Base-by-base conservation (phyloP, 768 basidiomycete species). In the Termitomyces sp. region DNA sequence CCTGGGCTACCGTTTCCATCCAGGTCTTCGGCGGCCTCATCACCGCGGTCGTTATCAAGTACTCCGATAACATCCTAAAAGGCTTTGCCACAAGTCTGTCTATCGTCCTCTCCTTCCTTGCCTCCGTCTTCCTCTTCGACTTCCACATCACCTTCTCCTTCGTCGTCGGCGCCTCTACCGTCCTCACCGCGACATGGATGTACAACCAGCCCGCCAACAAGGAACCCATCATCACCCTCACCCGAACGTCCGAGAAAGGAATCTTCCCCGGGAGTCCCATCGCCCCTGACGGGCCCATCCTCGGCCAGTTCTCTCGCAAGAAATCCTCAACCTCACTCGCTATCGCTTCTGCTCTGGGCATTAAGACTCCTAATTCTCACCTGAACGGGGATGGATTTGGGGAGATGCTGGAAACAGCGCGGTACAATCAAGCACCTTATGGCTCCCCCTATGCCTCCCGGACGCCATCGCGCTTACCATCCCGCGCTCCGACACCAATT, bases 11-110 rank as follows among this genome's bases (percentile, higher is more conserved):
- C 2, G 95, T 99, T 41, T 70, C 76, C 30, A 87, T 87, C 39
- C 95, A 98, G 73, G 95, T 97, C 36, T 82, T 95, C 59, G 97
- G 97, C 33, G 96, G 97, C 0, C 79, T 98, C 49, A 73, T 99
- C 59, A 98, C 96, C 11, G 96, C 97, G 2, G 70, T 98, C 27
- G 97, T 98, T 58, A 98, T 98, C 82, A 93, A 95, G 72, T 96
- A 98, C 70, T 91, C 91, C 58, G 93, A 95, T 73, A 98, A 97
- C 70, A 93, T 92, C 66, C 78, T 93, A 68, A 96, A 97, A 58
- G 96, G 96, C n/a, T 99, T 99, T 67, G 96, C 96, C 5, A 99
- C 96, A 2, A 89, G 87, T 62, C 81, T 98, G 45, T 91, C 90
- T 61, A 99, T 98, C 74, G 86, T 98, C 58, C 76, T 98, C 42